Percentiles rank a stretch among this genome's conserved stretches.
These are phyloP conservation scores for Ascochyta pisi DNA, from an alignment of 2,329 filamentous ascomycete species.

Conservation along the genomic window DNA sequence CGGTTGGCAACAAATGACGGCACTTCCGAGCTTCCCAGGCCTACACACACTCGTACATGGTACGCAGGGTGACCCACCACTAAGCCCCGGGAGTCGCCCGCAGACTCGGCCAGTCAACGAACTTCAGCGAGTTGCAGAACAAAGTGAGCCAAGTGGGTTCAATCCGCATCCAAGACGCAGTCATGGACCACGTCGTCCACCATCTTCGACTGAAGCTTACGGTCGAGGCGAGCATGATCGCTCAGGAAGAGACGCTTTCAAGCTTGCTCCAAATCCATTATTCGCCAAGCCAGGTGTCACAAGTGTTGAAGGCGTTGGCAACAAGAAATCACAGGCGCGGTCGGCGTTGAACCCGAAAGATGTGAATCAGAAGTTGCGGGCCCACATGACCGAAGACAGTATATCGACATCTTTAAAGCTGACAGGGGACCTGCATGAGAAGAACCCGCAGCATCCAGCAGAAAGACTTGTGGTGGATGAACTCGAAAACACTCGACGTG, in stretches of 20 bases:
- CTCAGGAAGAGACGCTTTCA: neutral
- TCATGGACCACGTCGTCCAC: slow-evolving; percentile 2
- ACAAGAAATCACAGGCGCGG: neutral
- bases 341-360: neutral
- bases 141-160: slow-evolving; percentile 1
- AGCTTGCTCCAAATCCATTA: neutral
- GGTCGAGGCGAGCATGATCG: neutral
- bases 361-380: neutral
- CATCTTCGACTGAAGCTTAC: neutral
- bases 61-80: neutral
- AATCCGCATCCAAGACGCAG: slow-evolving; percentile 1
- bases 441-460: neutral
- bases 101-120: neutral
- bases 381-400: neutral
- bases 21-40: neutral
- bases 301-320: neutral
- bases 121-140: neutral
- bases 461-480: neutral
- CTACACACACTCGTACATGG: neutral
- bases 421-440: neutral
- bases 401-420: neutral
- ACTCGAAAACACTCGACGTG: neutral
- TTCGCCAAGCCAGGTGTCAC: neutral
- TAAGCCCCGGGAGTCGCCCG: neutral
- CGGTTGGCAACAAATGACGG: slow-evolving; percentile 1